A percentile compares a stretch with the other conserved stretches of the same genome.
These are phyloP conservation scores for Zizania palustris DNA, from an alignment of 202 grass and related monocot species.

Conservation along the genomic window DNA sequence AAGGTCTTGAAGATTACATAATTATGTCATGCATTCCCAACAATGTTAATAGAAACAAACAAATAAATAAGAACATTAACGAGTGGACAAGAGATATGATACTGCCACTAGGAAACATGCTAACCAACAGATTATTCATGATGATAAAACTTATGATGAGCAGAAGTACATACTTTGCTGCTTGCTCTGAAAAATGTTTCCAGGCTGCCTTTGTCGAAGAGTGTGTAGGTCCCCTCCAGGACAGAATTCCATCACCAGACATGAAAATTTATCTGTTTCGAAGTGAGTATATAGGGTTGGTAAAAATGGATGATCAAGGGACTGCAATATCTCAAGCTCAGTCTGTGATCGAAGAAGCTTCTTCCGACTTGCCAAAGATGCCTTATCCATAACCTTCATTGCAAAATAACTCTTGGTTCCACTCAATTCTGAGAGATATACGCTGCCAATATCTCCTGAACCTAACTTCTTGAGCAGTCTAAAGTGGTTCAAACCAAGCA, in stretches of 20 bases:
- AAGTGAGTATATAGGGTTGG: conserved; percentile 93
- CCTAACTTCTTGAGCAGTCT: conserved; percentile 75
- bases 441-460: conserved; percentile 82
- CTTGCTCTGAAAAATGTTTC: conserved; percentile 94
- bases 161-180: conserved; percentile 72
- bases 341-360: conserved; percentile 90
- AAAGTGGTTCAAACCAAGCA: conserved; percentile 77
- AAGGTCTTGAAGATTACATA: background rate
- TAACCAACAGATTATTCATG: background rate
- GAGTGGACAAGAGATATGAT: background rate
- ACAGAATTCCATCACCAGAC: conserved; percentile 95
- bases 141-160: conserved; percentile 17
- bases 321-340: conserved; percentile 86
- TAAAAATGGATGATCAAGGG: conserved; percentile 89
- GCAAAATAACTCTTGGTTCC: conserved; percentile 80
- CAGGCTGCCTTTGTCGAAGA: conserved; percentile 84
- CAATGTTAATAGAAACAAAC: background rate
- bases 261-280: conserved; percentile 94
- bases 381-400: conserved; percentile 98
- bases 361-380: conserved; percentile 80
- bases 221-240: conserved; percentile 93
- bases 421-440: conserved; percentile 83
- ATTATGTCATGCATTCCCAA: conserved; percentile 5
- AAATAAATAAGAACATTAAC: background rate
- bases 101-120: conserved; percentile 10